A percentile compares a stretch with the other conserved stretches of the same genome.
These are phyloP conservation scores for Heliocybe sulcata DNA, from an alignment of 1,284 basidiomycete species.

Conservation along the genomic window DNA sequence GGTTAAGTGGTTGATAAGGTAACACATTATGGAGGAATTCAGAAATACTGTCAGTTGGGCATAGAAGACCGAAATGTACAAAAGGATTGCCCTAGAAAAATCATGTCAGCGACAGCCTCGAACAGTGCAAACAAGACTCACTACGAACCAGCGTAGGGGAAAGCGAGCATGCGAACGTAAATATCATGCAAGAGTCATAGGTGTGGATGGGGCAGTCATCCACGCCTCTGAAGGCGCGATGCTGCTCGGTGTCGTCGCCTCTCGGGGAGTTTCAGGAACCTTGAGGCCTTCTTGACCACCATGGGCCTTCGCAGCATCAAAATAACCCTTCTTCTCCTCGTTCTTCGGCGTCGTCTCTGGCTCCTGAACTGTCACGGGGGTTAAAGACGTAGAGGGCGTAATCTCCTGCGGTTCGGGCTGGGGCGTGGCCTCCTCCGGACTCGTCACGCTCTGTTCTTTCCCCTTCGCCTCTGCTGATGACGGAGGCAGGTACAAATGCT, in stretches of 20 bases:
- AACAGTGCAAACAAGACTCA: not conserved
- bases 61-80: not conserved
- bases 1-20: not conserved
- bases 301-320: not conserved
- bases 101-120: not conserved
- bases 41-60: not conserved
- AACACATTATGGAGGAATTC: not conserved
- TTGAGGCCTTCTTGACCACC: constrained; percentile 6
- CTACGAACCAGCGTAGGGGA: not conserved
- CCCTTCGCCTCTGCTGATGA: not conserved
- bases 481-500: not conserved
- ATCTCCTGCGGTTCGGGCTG: not conserved
- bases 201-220: constrained; percentile 19
- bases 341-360: constrained; percentile 10
- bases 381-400: not conserved
- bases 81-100: not conserved
- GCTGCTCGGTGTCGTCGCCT: constrained; percentile 6
- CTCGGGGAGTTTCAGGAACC: not conserved
- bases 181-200: constrained; percentile 7
- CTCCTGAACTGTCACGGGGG: constrained; percentile 2
- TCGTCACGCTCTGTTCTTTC: not conserved
- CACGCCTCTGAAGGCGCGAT: constrained; percentile 12
- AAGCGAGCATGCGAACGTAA: not conserved
- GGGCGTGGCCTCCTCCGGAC: not conserved
- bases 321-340: constrained; percentile 5